These are phyloP conservation scores for Apiotrichum porosum DNA, from an alignment of 1,284 basidiomycete genomes.

Conservation along the genomic window DNA sequence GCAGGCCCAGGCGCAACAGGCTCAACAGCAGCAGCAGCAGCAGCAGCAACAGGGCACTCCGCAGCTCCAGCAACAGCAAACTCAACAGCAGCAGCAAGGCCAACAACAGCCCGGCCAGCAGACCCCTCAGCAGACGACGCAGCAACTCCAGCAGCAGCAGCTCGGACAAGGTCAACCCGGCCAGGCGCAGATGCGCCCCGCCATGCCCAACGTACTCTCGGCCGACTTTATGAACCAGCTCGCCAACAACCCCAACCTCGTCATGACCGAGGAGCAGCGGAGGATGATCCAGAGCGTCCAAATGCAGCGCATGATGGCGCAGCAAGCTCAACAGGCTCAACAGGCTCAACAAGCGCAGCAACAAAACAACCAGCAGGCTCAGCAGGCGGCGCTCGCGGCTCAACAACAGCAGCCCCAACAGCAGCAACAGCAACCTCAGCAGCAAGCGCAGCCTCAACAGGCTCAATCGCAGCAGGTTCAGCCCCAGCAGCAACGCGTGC, in stretches of 20 bases:
- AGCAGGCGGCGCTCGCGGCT: neutral
- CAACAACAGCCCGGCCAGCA: too few species aligned
- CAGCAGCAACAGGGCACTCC: neutral
- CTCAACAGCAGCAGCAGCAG: conserved; percentile 4
- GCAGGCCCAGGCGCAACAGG: conserved; percentile 1
- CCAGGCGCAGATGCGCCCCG: conserved; percentile 2
- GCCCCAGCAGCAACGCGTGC: conserved; percentile 1
- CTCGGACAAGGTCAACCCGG: neutral
- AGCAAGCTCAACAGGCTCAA: conserved; percentile 7
- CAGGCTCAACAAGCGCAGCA: conserved; percentile 7
- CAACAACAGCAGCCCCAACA: conserved; percentile 4
- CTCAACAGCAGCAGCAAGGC: neutral
- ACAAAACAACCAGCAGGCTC: neutral
- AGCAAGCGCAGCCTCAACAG: neutral
- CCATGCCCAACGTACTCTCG: conserved; percentile 3
- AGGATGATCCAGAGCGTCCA: conserved; percentile 4
- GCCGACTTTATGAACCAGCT: conserved; percentile 14
- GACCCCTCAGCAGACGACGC: neutral
- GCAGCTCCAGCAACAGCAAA: neutral
- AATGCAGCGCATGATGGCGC: conserved; percentile 9
- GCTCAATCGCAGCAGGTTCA: conserved; percentile 1
- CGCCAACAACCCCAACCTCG: conserved; percentile 9
- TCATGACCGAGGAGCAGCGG: conserved; percentile 16
- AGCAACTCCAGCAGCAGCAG: neutral
- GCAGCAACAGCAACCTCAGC: conserved; percentile 1